These are phyloP conservation scores for Yamadazyma kanchanaburiensis DNA, from an alignment of 1,139 yeast species.

Conservation along the genomic window DNA sequence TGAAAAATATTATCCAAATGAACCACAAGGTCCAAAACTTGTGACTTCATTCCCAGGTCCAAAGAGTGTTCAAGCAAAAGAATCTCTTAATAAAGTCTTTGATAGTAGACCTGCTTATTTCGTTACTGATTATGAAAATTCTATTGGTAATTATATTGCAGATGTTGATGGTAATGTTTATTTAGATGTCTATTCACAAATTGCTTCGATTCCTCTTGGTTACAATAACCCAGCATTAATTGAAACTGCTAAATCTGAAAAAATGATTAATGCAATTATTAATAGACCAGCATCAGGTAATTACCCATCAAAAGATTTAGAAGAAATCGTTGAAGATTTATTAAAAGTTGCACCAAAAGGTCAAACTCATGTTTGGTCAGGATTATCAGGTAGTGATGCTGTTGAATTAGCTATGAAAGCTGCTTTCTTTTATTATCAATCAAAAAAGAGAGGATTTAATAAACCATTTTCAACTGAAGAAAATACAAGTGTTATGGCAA, in stretches of 20 bases:
- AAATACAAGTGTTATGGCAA: constrained; percentile 58
- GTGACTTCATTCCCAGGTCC: constrained; percentile 65
- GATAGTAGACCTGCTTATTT: constrained; percentile 71
- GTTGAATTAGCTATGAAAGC: constrained; percentile 84
- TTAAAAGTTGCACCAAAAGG: constrained; percentile 71
- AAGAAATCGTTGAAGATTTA: constrained; percentile 52
- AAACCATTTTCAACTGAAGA: constrained; percentile 58
- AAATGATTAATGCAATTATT: constrained; percentile 64
- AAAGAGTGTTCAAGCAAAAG: constrained; percentile 42
- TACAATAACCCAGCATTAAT: constrained; percentile 71
- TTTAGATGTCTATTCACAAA: constrained; percentile 69
- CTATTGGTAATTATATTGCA: constrained; percentile 66
- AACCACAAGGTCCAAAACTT: constrained; percentile 60
- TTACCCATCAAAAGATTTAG: constrained; percentile 64
- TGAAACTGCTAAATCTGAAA: constrained; percentile 58
- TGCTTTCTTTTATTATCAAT: constrained; percentile 72
- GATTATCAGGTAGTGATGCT: constrained; percentile 80
- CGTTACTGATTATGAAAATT: constrained; percentile 61
- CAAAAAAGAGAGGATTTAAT: constrained; percentile 52
- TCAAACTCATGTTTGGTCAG: constrained; percentile 68
- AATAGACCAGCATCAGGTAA: constrained; percentile 77
- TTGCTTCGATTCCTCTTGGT: constrained; percentile 71
- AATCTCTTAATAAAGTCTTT: constrained; percentile 52
- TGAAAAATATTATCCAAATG: constrained; percentile 60
- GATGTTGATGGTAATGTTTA: constrained; percentile 68